Evolutionary conservation across 2,329 filamentous ascomycete species (phyloP).

Genomic region (Zasmidium cellare): DNA sequence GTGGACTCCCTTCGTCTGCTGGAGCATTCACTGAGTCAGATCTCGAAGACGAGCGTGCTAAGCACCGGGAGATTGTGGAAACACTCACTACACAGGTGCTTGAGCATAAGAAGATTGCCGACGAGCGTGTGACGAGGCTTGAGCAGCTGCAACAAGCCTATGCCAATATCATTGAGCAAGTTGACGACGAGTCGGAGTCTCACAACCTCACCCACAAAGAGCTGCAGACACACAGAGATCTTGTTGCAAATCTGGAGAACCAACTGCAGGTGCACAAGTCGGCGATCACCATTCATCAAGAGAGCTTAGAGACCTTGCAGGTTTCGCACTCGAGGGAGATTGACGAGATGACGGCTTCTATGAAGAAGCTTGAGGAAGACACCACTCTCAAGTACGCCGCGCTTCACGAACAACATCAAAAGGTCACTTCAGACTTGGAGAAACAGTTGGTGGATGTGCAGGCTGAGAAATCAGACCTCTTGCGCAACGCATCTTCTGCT

Average conservation of each 20-base stretch:
- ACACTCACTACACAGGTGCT: conserved; percentile 72
- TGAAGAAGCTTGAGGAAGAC: conserved; percentile 42
- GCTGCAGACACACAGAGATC: conserved; percentile 50
- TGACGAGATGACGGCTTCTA: conserved; percentile 59
- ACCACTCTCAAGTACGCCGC: conserved; percentile 35
- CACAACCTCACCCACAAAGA: conserved; percentile 58
- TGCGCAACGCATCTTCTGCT: conserved; percentile 62
- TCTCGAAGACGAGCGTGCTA: conserved; percentile 42
- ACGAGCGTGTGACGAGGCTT: conserved; percentile 67
- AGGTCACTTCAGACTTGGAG: conserved; percentile 50
- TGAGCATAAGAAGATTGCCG: conserved; percentile 74
- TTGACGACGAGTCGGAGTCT: conserved; percentile 65
- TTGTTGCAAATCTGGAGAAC: conserved; percentile 56
- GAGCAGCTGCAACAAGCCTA: conserved; percentile 74
- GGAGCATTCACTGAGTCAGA: conserved; percentile 23
- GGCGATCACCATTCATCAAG: conserved; percentile 55
- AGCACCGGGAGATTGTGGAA: conserved; percentile 55
- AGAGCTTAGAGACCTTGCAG: conserved; percentile 54
- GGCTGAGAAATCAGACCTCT: conserved; percentile 58
- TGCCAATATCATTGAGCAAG: conserved; percentile 62
- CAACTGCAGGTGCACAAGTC: conserved; percentile 59
- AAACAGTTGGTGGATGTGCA: conserved; percentile 61
- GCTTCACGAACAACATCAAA: conserved; percentile 38
- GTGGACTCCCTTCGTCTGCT: conserved; percentile 29
- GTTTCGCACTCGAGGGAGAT: conserved; percentile 58